Evolutionary conservation across 345 rosid species (phyloP).

Genomic region (Linum usitatissimum): DNA sequence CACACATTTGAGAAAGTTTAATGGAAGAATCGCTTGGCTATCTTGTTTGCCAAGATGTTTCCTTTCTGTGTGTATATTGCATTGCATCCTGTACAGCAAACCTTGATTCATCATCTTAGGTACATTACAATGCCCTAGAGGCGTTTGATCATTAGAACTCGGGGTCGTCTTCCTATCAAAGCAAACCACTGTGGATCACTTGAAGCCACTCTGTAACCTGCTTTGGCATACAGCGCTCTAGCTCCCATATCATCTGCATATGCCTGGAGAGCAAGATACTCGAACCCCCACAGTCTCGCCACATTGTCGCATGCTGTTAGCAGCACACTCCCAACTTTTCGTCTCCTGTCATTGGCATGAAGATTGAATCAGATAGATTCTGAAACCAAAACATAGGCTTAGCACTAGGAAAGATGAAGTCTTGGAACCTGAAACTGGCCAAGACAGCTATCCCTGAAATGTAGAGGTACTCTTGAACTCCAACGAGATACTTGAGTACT

Average conservation of each 20-base stretch:
- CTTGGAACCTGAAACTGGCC: constrained; percentile 37
- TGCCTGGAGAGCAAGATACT: constrained; percentile 56
- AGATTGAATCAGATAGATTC: background rate
- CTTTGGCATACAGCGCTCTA: constrained; percentile 48
- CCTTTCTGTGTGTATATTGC: too few species aligned
- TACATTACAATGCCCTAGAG: background rate
- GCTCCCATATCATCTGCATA: constrained; percentile 78
- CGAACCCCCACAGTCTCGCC: constrained; percentile 48
- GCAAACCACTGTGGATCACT: constrained; percentile 55
- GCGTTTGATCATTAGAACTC: constrained; percentile 58
- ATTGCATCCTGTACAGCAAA: background rate
- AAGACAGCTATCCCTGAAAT: constrained; percentile 80
- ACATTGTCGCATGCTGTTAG: constrained; percentile 63
- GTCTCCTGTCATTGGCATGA: constrained; percentile 34
- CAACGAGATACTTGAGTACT: constrained; percentile 43
- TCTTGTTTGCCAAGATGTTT: too few species aligned
- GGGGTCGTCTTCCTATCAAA: constrained; percentile 68
- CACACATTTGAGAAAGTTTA: too few species aligned
- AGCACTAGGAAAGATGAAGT: background rate
- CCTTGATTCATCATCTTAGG: too few species aligned
- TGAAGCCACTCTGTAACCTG: constrained; percentile 53
- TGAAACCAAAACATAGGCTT: background rate
- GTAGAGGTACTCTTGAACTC: constrained; percentile 64
- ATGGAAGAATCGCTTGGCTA: too few species aligned
- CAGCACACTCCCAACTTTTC: constrained; percentile 58